A percentile compares a stretch with the other conserved stretches of the same genome.
Conservation (phyloP, 1,284 basidiomycete species). For the Pyrrhoderma lamaoense region DNA sequence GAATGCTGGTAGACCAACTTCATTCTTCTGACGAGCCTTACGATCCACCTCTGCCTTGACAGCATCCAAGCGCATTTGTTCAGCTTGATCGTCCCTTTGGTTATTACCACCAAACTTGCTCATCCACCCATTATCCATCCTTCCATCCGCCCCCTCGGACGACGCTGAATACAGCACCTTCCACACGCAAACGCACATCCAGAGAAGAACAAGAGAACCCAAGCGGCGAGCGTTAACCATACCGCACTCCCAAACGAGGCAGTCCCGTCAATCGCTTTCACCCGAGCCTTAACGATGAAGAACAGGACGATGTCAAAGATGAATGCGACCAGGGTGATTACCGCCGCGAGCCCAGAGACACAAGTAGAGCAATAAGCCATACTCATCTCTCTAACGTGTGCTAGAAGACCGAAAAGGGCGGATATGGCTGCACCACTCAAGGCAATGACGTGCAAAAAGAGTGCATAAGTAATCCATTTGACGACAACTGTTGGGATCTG, state of each 20-base stretch:
- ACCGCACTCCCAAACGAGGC: conserved; percentile 74
- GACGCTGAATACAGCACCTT: conserved; percentile 65
- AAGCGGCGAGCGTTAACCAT: conserved; percentile 82
- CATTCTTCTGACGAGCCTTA: conserved; percentile 58
- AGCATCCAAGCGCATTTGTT: conserved; percentile 69
- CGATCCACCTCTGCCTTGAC: conserved; percentile 77
- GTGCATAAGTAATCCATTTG: conserved; percentile 86
- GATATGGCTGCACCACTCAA: conserved; percentile 65
- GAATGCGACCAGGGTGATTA: conserved; percentile 70
- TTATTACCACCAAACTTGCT: conserved; percentile 23
- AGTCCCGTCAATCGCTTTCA: conserved; percentile 65
- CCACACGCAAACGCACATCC: conserved; percentile 81
- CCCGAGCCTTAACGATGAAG: conserved; percentile 73
- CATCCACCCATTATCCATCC: conserved; percentile 23
- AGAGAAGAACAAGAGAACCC: conserved; percentile 75
- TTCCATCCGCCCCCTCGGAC: conserved; percentile 29
- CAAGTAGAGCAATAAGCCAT: conserved; percentile 81
- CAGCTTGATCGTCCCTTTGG: conserved; percentile 32
- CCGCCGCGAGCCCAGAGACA: conserved; percentile 70
- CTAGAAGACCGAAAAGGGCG: conserved; percentile 72
- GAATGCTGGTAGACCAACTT: conserved; percentile 69
- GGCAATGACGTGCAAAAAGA: conserved; percentile 83
- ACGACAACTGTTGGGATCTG: conserved; percentile 73
- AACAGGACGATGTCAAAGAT: conserved; percentile 84
- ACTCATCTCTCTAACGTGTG: conserved; percentile 78